Conservation (phyloP, 176 grass and related monocot species). For the Pontederia crassipes region DNA sequence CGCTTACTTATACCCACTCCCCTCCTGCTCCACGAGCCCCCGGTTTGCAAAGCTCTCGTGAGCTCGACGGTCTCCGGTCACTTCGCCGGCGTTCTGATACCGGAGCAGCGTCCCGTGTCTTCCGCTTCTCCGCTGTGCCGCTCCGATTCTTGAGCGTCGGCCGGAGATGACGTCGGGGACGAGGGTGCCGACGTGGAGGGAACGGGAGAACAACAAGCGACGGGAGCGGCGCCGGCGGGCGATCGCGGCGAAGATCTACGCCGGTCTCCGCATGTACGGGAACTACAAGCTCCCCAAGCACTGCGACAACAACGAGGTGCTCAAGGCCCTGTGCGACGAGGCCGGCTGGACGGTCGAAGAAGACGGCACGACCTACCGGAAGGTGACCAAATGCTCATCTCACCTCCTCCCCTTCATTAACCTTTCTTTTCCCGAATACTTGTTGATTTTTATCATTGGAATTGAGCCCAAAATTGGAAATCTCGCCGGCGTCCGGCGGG, state of each 20-base stretch:
- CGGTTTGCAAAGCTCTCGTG: too few species aligned
- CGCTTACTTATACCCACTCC: too few species aligned
- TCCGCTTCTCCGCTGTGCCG: not conserved
- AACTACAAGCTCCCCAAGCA: slow-evolving; percentile 29
- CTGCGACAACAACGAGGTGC: slow-evolving; percentile 31
- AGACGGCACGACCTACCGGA: slow-evolving; percentile 23
- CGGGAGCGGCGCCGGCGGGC: slow-evolving; percentile 23
- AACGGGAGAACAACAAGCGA: slow-evolving; percentile 29
- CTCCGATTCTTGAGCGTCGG: not conserved
- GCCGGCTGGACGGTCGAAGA: slow-evolving; percentile 22
- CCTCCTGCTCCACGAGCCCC: too few species aligned
- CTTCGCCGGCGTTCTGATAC: too few species aligned
- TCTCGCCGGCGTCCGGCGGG: too few species aligned
- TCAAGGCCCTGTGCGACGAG: slow-evolving; percentile 23
- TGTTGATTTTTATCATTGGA: too few species aligned
- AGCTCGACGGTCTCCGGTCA: too few species aligned
- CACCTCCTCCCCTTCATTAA: not conserved
- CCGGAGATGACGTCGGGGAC: slow-evolving; percentile 16
- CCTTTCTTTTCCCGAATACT: not conserved
- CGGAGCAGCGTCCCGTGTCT: too few species aligned
- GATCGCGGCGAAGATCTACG: slow-evolving; percentile 23
- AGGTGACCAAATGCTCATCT: not conserved
- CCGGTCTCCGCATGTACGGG: slow-evolving; percentile 15
- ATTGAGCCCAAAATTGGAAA: too few species aligned
- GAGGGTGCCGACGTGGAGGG: slow-evolving; percentile 23